A percentile compares a stretch with the other conserved stretches of the same genome.
These are phyloP conservation scores for Ensete ventricosum DNA, from an alignment of 176 grass and related monocot genomes.

Conservation along the genomic window DNA sequence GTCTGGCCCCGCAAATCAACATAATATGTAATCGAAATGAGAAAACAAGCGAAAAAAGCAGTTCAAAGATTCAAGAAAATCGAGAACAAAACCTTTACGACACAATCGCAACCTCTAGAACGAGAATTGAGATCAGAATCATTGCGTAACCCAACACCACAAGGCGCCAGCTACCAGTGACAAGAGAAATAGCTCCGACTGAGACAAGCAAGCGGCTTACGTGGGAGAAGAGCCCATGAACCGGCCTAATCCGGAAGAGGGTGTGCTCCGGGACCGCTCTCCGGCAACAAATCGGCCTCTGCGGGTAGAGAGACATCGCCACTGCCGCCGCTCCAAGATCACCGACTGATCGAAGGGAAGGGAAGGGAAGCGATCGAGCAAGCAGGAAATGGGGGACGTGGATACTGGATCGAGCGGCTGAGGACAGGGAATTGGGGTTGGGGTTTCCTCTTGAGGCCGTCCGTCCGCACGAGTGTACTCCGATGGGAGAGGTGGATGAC, in stretches of 20 bases:
- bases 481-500: too few species aligned
- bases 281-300: conserved; percentile 33
- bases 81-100: not conserved
- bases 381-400: too few species aligned
- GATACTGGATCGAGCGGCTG: too few species aligned
- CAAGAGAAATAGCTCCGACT: not conserved
- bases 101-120: not conserved
- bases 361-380: too few species aligned
- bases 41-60: not conserved
- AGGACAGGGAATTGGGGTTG: too few species aligned
- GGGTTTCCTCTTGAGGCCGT: too few species aligned
- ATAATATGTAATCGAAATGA: not conserved
- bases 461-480: too few species aligned
- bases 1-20: not conserved
- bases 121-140: not conserved
- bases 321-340: conserved; percentile 7
- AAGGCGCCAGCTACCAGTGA: too few species aligned
- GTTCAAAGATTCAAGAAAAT: not conserved
- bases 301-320: conserved; percentile 43
- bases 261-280: conserved; percentile 11
- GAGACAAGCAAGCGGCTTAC: conserved; percentile 3
- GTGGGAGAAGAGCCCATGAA: conserved; percentile 13
- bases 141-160: not conserved
- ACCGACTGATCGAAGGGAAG: not conserved
- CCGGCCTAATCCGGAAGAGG: conserved; percentile 18